A percentile compares a stretch with the other conserved stretches of the same genome.
Evolutionary conservation across 306 rosid genomes (phyloP).

Genomic region (Arachis hypogaea): DNA sequence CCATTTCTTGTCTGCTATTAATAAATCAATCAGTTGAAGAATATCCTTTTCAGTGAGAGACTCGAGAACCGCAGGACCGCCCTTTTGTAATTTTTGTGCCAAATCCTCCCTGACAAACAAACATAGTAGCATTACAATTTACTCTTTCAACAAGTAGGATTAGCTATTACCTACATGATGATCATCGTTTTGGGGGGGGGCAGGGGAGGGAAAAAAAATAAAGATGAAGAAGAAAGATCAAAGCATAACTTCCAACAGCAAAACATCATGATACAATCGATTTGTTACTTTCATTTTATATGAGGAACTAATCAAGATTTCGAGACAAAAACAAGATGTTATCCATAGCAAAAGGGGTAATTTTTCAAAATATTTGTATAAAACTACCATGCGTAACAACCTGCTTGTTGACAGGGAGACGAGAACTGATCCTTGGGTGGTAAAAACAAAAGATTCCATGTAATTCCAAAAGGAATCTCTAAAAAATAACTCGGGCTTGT

Average conservation of each 20-base stretch:
- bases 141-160: conserved; percentile 21
- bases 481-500: conserved; percentile 55
- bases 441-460: conserved; percentile 60
- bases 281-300: conserved; percentile 28
- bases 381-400: conserved; percentile 45
- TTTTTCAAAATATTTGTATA: conserved; percentile 1
- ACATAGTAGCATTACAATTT: conserved; percentile 20
- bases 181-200: not conserved
- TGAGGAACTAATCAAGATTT: conserved; percentile 6
- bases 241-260: not conserved
- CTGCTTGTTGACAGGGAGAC: conserved; percentile 74
- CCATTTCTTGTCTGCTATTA: conserved; percentile 78
- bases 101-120: conserved; percentile 64
- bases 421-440: conserved; percentile 60
- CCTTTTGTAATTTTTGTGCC: conserved; percentile 56
- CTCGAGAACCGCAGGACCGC: conserved; percentile 58
- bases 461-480: conserved; percentile 66
- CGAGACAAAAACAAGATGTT: not conserved
- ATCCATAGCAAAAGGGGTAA: conserved; percentile 22
- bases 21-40: conserved; percentile 64
- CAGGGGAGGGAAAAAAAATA: no score
- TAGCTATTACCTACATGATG: conserved; percentile 8
- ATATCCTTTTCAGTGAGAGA: conserved; percentile 49
- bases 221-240: not conserved
- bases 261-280: conserved; percentile 6